phyloP scores from a whole-genome alignment of 306 rosid species.

The Neltuma alba region DNA sequence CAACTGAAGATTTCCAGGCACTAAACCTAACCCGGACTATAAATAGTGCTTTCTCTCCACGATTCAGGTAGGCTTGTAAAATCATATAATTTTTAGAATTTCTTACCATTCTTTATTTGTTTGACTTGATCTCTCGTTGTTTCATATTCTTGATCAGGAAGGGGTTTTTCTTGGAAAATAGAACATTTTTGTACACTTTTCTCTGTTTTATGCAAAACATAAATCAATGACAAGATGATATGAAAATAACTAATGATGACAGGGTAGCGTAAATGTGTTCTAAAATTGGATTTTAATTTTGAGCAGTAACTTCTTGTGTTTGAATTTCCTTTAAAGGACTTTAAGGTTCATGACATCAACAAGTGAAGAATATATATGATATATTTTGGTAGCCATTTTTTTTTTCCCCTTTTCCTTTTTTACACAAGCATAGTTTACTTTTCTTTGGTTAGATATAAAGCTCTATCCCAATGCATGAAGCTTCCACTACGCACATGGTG shows the following conservation, averaged over 20 bases:
- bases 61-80: slow-evolving; percentile 69
- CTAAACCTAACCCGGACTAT: slow-evolving; percentile 67
- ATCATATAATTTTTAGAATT: not conserved
- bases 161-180: not conserved
- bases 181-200: not conserved
- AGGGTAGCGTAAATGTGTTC: not conserved
- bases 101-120: not conserved
- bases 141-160: slow-evolving; percentile 25
- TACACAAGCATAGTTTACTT: not conserved
- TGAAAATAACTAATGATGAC: slow-evolving; percentile 11
- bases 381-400: not conserved
- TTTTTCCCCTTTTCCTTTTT: too few species aligned
- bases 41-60: slow-evolving; percentile 85
- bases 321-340: not conserved
- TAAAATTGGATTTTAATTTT: slow-evolving; percentile 19
- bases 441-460: not conserved
- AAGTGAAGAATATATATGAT: slow-evolving; percentile 21
- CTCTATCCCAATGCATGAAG: not conserved
- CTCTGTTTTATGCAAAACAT: not conserved
- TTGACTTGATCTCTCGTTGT: not conserved
- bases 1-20: slow-evolving; percentile 53
- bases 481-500: not conserved
- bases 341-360: not conserved
- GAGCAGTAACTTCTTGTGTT: not conserved
- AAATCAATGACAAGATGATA: slow-evolving; percentile 21